A percentile compares a stretch with the other conserved stretches of the same genome.
phyloP scores from a whole-genome alignment of 2,329 filamentous ascomycete species.

The Monosporascus sp. region DNA sequence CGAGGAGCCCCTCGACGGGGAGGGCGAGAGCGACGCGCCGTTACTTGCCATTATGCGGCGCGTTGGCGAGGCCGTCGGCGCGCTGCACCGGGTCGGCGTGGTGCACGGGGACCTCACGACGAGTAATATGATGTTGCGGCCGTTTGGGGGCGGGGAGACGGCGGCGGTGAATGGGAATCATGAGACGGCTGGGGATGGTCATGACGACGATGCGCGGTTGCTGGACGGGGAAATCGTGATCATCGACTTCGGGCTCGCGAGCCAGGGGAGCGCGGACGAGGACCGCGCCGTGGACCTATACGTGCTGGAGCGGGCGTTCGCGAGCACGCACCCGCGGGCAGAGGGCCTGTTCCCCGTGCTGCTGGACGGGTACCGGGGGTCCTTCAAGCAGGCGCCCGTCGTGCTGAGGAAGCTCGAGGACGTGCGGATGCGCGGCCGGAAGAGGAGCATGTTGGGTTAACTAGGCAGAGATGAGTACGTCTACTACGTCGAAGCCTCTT shows the following conservation, averaged over 20 bases:
- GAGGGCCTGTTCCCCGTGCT: conserved; percentile 72
- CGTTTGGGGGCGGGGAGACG: conserved; percentile 22
- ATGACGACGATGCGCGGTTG: conserved; percentile 15
- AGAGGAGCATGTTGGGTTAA: conserved; percentile 94
- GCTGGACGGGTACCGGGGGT: conserved; percentile 66
- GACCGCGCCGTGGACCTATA: conserved; percentile 95
- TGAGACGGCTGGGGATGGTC: conserved; percentile 8
- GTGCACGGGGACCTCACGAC: conserved; percentile 96
- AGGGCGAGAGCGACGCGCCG: conserved; percentile 40
- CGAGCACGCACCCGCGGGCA: conserved; percentile 85
- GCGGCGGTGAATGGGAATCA: conserved; percentile 1
- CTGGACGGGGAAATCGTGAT: conserved; percentile 74
- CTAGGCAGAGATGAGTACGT: neutral
- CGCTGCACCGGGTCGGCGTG: conserved; percentile 76
- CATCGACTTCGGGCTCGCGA: conserved; percentile 91
- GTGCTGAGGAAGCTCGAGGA: conserved; percentile 84
- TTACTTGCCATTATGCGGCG: conserved; percentile 61
- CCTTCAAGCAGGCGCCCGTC: conserved; percentile 67
- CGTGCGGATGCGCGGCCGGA: conserved; percentile 87
- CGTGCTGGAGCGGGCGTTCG: conserved; percentile 90
- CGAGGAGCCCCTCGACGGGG: conserved; percentile 16
- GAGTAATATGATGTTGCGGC: conserved; percentile 85
- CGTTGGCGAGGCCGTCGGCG: conserved; percentile 67
- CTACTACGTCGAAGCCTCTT: neutral
- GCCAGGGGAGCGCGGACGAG: conserved; percentile 76